Evolutionary conservation across 352 stramenopile genomes (phyloP), one percentile per base, ranked within the genome.

Genomic region (Phytophthora hibernalis): DNA sequence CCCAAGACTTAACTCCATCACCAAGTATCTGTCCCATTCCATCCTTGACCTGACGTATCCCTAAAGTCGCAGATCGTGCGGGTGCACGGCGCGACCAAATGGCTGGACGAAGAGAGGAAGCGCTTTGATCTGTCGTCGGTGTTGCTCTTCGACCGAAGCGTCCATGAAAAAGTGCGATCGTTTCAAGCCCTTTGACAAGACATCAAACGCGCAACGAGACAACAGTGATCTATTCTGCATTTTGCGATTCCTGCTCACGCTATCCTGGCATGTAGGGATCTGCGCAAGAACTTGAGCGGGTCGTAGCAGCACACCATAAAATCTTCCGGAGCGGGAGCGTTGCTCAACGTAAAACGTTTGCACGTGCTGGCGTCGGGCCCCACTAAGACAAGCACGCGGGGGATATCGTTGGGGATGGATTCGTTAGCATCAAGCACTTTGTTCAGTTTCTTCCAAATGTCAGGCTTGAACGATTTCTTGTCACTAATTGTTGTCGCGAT

Each of bases 21-120:
- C 72, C 67, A 8, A 79, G 53, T 42, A 78, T 82, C 7, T 75
- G 57, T 21, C 68, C 71, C 71, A 82, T 82, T 22, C 67, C 74
- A 28, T 82, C 57, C 52, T 79, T 79, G 28, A 80, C 24, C 72
- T 59, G 12, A 59, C 37, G 0, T 22, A 50, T 28, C 24, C 3
- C 5, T 5, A 28, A 28, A 28, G 24, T 28, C 24, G n/a, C n/a
- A n/a, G n/a, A n/a, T n/a, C n/a, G n/a, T n/a, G n/a, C n/a, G n/a
- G n/a, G n/a, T n/a, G n/a, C n/a, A n/a, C n/a, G 6, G 16, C 21
- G 30, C 57, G 21, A 51, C 42, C 10, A 44, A 67, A 31, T 54
- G 22, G 24, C 13, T 18, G 49, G 60, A 48, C 58, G 57, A 53
- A n/a, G 20, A 61, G 35, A 42, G 35, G 35, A 18, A 42, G 35